Base-by-base conservation (phyloP, 768 basidiomycete genomes). In the Psilocybe azurescens region DNA sequence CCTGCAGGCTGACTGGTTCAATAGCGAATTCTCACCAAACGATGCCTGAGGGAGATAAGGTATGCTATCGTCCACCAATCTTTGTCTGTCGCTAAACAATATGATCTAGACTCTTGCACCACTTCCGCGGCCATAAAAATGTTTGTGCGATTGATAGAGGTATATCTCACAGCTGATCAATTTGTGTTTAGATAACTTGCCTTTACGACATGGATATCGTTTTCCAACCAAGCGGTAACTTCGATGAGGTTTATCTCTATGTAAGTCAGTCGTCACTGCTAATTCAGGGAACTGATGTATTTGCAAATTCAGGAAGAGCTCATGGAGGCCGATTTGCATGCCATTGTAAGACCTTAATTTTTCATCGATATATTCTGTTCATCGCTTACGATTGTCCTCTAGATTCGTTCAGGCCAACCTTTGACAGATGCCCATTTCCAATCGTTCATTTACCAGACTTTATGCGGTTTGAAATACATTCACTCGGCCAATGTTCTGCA, bases 251-350 rank as follows among this genome's bases (percentile, higher is more conserved):
- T 16, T 98, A 94, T 75, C 89, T 93, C 71, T 94, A 95, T 69
- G 92, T 94, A 51, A 48, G 62, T 61, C 33, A 5, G 30, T 49
- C 47, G 38, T 36, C 38, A 33, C 28, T 33, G 10, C 18, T 14
- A n/a, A 49, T 11, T 14, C 14, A 30, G 32, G 24, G 33, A 6
- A 18, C 56, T 62, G 24, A 54, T 62, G 39, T 30, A 24, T 11
- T n/a, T 44, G 24, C 18, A 24, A 38, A 56, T 67, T n/a, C 76
- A 99, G 92, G 96, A 99, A 80, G 97, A 99, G 75, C 87, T 99
- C 67, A 99, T 99, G 97, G 97, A 99, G 74, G 97, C 97, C 58
- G 97, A 99, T 86, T 84, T 99, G 18, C 97, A 99, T 71, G 97
- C 97, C 18, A 99, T 99, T 75, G 95, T 96, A 69, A 76, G 87